Evolutionary conservation across 495 filamentous ascomycete genomes (phyloP), one percentile per base, ranked within the genome.

Genomic region (Daldinia concentrica): DNA sequence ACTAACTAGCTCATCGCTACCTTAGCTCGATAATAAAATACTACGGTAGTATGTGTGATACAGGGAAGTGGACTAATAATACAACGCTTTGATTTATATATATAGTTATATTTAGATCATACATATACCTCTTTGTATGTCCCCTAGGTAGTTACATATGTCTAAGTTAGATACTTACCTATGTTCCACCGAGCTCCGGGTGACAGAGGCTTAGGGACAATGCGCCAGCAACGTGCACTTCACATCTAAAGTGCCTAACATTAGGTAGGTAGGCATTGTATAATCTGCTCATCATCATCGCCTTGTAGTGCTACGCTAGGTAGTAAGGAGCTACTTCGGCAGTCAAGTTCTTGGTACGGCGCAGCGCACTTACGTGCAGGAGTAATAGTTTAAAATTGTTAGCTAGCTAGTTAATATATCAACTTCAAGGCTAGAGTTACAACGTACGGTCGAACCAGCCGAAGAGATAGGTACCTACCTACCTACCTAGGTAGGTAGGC

Each of bases 51-150:
- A 48, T 45, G 19, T 8, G 39, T 45, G 41, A 45, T 45, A 6
- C 19, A 48, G 43, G 43, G 43, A 24, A 24, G 22, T 24, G 12
- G 22, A 41, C 39, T 41, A 19, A 45, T 45, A 19, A 45, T 45
- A 45, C 15, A 19, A 45, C 41, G n/a, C 19, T 11, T 48, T 48
- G 17, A 11, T 48, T 24, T 48, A 48, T 48, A 48, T 48, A 48
- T 48, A 24, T 48, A 48, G 43, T 24, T 48, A 48, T 48, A 48
- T 48, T 48, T 48, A 48, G 43, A 48, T 48, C 32, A 22, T 45
- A 45, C 17, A 17, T 19, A 32, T 19, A 32, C 29, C 6, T 32
- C 6, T 7, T 17, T 2, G 5, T 12, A n/a, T 1, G 1, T 7
- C 1, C 5, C 36, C 6, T 43, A 43, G n/a, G 5, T 8, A 43